Percentiles rank a stretch among this genome's conserved stretches.
Conservation (phyloP, 148 eudicot species). For the Cornus florida region DNA sequence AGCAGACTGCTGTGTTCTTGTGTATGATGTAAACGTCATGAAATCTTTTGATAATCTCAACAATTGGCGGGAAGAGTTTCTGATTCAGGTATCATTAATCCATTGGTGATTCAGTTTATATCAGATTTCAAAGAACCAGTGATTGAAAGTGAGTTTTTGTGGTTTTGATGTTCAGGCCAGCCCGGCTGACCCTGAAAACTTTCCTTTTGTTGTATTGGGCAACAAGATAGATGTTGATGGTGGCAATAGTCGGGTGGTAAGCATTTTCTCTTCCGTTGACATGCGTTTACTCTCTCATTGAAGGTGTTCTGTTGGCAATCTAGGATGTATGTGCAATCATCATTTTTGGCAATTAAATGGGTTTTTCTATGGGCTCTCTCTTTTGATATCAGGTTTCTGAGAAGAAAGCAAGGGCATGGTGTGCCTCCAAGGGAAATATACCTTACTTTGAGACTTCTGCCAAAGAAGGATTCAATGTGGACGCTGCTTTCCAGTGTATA, state of each 20-base stretch:
- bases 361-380: too few relatives aligned
- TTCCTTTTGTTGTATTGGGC: slow-evolving; percentile 82
- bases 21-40: slow-evolving; percentile 74
- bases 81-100: slow-evolving; percentile 54
- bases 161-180: slow-evolving; percentile 47
- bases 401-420: slow-evolving; percentile 75
- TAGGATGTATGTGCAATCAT: not conserved
- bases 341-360: not conserved
- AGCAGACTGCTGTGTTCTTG: slow-evolving; percentile 84
- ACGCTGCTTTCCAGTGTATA: slow-evolving; percentile 68
- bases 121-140: not conserved
- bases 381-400: slow-evolving; percentile 47
- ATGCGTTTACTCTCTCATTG: not conserved
- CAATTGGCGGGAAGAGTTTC: slow-evolving; percentile 77
- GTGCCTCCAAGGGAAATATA: slow-evolving; percentile 70
- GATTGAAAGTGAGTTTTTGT: slow-evolving; percentile 11
- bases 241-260: slow-evolving; percentile 84
- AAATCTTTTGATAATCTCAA: slow-evolving; percentile 77
- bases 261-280: slow-evolving; percentile 4
- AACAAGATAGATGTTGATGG: slow-evolving; percentile 80
- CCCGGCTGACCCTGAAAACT: slow-evolving; percentile 81
- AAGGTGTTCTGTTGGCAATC: not conserved
- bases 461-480: slow-evolving; percentile 64
- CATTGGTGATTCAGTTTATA: not conserved
- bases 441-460: slow-evolving; percentile 78